Percentiles rank a stretch among this genome's conserved stretches.
phyloP scores from a whole-genome alignment of 495 filamentous ascomycete species.

The Penicillium egyptiacum region DNA sequence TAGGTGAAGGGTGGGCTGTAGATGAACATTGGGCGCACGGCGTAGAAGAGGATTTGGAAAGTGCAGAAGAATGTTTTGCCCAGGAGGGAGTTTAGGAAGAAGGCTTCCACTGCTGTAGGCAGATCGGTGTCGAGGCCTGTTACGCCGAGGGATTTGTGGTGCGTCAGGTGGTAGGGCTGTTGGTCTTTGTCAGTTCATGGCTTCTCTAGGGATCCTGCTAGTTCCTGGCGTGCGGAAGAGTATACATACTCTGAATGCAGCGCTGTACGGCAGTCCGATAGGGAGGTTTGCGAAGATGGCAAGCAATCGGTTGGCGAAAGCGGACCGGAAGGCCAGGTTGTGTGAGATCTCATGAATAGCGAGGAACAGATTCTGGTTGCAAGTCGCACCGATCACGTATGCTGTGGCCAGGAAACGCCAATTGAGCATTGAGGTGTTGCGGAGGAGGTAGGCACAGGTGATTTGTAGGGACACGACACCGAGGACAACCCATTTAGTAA shows the following conservation, averaged over 20 bases:
- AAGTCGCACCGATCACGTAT: constrained; percentile 91
- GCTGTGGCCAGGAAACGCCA: constrained; percentile 80
- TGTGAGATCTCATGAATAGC: constrained; percentile 99
- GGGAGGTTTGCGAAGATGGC: constrained; percentile 94
- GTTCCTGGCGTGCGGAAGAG: too few relatives aligned
- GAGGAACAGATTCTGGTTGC: constrained; percentile 98
- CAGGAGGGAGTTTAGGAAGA: constrained; percentile 92
- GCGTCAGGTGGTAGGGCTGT: constrained; percentile 95
- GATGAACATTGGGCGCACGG: constrained; percentile 93
- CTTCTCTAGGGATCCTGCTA: neutral
- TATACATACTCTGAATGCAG: constrained; percentile 77
- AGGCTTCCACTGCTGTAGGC: constrained; percentile 85
- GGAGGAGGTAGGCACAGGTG: constrained; percentile 74
- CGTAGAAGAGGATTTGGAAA: constrained; percentile 99
- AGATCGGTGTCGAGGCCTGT: constrained; percentile 96
- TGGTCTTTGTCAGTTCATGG: constrained; percentile 11
- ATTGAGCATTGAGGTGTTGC: constrained; percentile 76
- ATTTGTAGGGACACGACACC: constrained; percentile 83
- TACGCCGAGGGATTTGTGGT: constrained; percentile 98
- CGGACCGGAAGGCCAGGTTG: constrained; percentile 88
- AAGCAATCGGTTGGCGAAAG: constrained; percentile 78
- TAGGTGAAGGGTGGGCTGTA: constrained; percentile 85
- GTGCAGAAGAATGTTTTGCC: constrained; percentile 99
- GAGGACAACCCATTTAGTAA: constrained; percentile 91
- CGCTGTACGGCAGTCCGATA: constrained; percentile 94